Evolutionary conservation across 208 protist species (phyloP).

Genomic region (Leishmania major): DNA sequence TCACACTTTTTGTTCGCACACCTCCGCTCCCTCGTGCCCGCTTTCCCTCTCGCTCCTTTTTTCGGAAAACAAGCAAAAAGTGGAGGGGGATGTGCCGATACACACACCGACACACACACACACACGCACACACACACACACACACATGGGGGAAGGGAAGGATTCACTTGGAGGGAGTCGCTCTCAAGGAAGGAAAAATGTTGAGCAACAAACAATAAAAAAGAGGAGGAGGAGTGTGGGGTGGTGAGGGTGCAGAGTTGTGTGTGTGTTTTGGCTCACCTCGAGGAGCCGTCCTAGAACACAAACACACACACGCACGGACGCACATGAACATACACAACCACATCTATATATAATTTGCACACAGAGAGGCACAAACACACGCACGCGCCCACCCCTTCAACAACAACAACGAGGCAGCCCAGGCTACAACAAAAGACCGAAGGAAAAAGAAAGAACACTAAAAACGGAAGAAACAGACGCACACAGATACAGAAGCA

Average conservation of each 20-base stretch:
- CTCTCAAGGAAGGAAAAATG: neutral
- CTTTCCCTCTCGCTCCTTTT: neutral
- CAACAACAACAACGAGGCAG: too few species aligned
- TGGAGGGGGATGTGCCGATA: neutral
- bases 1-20: neutral
- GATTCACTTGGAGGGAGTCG: neutral
- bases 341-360: too few species aligned
- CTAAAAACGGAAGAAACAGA: neutral
- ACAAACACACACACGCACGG: neutral
- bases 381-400: too few species aligned
- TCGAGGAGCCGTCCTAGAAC: neutral
- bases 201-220: neutral
- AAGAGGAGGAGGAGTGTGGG: constrained; percentile 1
- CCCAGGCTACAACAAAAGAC: neutral
- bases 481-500: neutral
- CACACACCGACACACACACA: neutral
- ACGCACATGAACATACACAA: too few species aligned
- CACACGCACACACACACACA: neutral
- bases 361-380: too few species aligned
- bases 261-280: neutral
- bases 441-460: neutral
- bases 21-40: neutral
- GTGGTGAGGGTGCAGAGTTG: neutral
- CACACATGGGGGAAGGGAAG: neutral
- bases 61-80: neutral